Base-by-base conservation (phyloP, 257 asterid genomes). In the Scutellaria minor region DNA sequence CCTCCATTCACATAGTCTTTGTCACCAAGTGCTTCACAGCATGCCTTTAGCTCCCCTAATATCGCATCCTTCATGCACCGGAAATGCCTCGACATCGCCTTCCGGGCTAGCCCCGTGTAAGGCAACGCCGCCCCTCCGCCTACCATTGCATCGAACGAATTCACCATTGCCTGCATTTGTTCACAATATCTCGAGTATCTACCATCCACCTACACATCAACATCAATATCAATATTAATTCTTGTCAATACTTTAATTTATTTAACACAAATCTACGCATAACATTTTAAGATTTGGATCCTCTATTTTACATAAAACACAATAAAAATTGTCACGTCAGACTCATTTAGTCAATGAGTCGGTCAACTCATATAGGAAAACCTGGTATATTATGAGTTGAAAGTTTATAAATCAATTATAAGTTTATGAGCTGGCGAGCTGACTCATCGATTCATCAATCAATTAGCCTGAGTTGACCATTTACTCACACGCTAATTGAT, bases 21-120 rank as follows among this genome's bases (percentile, higher is more conserved):
- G 66, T 88, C 96, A 1, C 98, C 98, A 0, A 92, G 86, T 1
- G 76, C 78, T 63, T 84, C 90, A 22, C 93, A 88, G 1, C 86
- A 73, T 47, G 66, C 68, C 87, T 62, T 87, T 75, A 92, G 40
- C 80, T 92, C 92, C 1, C 75, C 77, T 15, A 51, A 12, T 37
- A 92, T 84, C 7, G 92, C 87, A 10, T 92, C 98, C 77, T 89
- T 92, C 75, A 85, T 80, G 80, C 94, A 85, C 65, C 94, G 75
- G 75, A 92, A 92, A 67, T 92, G 96, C 69, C 88, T 61, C 5
- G 98, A 92, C 96, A 92, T 92, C 9, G 96, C 98, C 83, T 82
- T 80, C 65, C 83, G 87, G 2, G 98, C 98, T 6, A 88, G 70
- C 61, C 75, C 74, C 37, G 96, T 92, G 83, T 92, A 92, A 0